phyloP scores from a whole-genome alignment of 768 basidiomycete genomes.

The Suillus americanus region DNA sequence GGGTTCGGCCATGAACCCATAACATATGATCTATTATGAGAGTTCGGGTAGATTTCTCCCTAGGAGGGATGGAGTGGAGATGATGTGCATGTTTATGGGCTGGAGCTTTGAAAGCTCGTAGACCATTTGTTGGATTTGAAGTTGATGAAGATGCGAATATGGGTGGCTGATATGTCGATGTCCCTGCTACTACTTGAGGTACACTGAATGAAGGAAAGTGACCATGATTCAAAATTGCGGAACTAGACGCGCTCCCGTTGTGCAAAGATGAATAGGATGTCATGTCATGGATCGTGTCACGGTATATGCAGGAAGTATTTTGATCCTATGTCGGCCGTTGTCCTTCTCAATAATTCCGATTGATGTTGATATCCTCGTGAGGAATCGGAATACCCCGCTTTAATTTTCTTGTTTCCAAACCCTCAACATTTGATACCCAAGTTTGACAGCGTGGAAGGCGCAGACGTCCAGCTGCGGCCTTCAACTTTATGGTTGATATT shows the following conservation, averaged over 20 bases:
- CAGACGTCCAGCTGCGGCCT: background rate
- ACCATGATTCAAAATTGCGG: constrained; percentile 18
- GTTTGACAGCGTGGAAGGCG: background rate
- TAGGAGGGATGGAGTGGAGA: constrained; percentile 80
- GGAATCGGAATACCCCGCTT: constrained; percentile 2
- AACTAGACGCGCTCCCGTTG: constrained; percentile 12
- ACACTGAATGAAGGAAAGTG: constrained; percentile 20
- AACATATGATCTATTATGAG: constrained; percentile 87
- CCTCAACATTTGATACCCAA: background rate
- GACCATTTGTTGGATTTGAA: constrained; percentile 9
- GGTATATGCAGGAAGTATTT: constrained; percentile 7
- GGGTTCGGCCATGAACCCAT: constrained; percentile 79
- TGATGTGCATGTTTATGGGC: constrained; percentile 90
- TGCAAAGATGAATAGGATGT: constrained; percentile 34
- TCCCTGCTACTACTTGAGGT: constrained; percentile 8
- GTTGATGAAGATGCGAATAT: constrained; percentile 15
- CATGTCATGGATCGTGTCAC: constrained; percentile 7
- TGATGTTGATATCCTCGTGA: background rate
- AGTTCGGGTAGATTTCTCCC: constrained; percentile 87
- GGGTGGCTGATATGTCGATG: constrained; percentile 10
- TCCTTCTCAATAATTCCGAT: constrained; percentile 13
- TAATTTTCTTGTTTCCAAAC: background rate
- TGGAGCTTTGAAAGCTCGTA: constrained; percentile 56
- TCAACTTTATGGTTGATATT: background rate
- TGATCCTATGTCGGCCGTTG: constrained; percentile 15